A percentile compares a stretch with the other conserved stretches of the same genome.
Conservation (phyloP, 208 protist genomes). For the Leishmania major region DNA sequence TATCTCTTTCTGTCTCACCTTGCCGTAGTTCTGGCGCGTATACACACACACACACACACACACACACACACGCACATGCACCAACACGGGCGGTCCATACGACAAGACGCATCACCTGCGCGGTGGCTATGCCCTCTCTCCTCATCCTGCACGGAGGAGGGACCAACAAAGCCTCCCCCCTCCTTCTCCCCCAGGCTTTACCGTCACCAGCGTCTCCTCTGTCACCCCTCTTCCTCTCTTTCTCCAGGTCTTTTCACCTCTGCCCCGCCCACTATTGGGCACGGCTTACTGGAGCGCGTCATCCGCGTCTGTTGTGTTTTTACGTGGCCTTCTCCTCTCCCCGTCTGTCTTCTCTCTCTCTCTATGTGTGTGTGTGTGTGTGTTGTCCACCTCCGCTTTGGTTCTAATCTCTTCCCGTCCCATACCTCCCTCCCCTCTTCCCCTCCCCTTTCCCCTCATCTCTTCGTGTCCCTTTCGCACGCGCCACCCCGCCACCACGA, state of each 20-base stretch:
- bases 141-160: neutral
- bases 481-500: too few species aligned
- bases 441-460: neutral
- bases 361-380: constrained; percentile 1
- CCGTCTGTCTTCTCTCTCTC: neutral
- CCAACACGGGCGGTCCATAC: neutral
- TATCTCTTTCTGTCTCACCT: neutral
- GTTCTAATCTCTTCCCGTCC: neutral
- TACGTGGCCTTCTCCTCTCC: neutral
- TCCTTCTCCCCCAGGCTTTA: neutral
- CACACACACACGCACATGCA: neutral
- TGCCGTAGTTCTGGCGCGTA: neutral
- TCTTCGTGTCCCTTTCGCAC: too few species aligned
- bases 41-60: neutral
- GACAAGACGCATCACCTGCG: neutral
- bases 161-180: neutral
- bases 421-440: neutral
- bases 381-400: neutral
- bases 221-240: neutral
- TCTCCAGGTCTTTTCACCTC: neutral
- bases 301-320: neutral
- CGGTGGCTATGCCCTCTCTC: too few species aligned
- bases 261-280: too few species aligned
- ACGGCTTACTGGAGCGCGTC: neutral
- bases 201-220: neutral